These are phyloP conservation scores for Amoebophrya sp. DNA, from an alignment of 169 alveolate genomes.

Conservation along the genomic window DNA sequence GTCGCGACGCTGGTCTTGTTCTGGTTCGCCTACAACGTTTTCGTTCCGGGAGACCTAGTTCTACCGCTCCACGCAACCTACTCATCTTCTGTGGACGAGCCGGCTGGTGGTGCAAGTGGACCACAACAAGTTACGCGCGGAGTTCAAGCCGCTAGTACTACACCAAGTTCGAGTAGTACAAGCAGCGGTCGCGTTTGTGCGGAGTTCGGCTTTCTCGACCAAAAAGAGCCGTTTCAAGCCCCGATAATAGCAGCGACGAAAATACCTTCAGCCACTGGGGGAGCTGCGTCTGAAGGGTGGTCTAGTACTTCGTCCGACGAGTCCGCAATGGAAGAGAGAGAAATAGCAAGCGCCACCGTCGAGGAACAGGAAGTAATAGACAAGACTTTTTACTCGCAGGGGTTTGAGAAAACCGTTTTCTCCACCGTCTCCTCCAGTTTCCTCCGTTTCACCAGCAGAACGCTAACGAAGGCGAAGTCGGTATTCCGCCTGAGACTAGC, in stretches of 20 bases:
- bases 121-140: no score
- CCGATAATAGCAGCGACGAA: no score
- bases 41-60: background rate
- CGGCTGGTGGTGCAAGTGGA: no score
- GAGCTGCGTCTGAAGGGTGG: background rate
- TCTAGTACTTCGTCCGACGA: background rate
- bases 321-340: no score
- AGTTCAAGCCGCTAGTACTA: no score
- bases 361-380: no score
- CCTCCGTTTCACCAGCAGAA: background rate
- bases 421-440: background rate
- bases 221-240: background rate
- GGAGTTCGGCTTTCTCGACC: background rate
- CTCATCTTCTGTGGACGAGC: no score
- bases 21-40: background rate
- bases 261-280: background rate
- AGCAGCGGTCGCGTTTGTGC: no score
- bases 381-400: background rate
- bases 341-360: background rate
- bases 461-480: background rate
- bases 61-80: background rate
- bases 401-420: background rate
- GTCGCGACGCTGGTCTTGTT: background rate
- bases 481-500: background rate
- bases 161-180: no score